Evolutionary conservation across 2,329 filamentous ascomycete species (phyloP).

Genomic region (Claviceps digitariae): DNA sequence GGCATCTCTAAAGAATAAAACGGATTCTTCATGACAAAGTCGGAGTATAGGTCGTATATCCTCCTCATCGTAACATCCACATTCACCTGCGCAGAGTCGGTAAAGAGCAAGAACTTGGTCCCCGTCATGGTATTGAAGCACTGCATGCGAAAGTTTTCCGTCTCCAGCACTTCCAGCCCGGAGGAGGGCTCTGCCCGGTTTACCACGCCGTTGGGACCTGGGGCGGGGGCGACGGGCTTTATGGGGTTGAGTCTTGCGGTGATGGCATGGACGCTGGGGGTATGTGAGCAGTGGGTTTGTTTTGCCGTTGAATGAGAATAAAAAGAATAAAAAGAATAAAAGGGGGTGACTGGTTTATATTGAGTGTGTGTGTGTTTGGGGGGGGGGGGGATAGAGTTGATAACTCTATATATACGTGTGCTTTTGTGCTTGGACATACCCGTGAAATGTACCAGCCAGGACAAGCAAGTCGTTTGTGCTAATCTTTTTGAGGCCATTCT

Average conservation of each 20-base stretch:
- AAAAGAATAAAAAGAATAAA: background rate
- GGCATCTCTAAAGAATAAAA: constrained; percentile 99
- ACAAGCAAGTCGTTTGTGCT: constrained; percentile 95
- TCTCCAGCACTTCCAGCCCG: constrained; percentile 85
- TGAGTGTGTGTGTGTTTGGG: background rate
- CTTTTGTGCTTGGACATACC: constrained; percentile 36
- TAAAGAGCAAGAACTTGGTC: constrained; percentile 91
- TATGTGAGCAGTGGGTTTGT: constrained; percentile 4
- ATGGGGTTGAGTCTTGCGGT: constrained; percentile 49
- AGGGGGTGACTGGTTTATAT: background rate
- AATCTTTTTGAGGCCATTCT: constrained; percentile 72
- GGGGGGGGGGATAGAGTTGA: background rate
- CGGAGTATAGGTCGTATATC: constrained; percentile 89
- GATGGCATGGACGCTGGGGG: constrained; percentile 51
- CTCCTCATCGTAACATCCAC: constrained; percentile 71
- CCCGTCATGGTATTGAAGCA: constrained; percentile 94
- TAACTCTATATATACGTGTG: too few species aligned
- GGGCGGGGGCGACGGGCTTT: constrained; percentile 22
- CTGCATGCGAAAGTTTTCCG: constrained; percentile 85
- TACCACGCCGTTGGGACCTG: constrained; percentile 24
- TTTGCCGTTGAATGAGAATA: background rate
- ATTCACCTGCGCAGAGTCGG: constrained; percentile 75
- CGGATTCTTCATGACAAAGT: constrained; percentile 99
- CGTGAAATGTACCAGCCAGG: constrained; percentile 93
- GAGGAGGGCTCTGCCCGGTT: constrained; percentile 51